phyloP scores from a whole-genome alignment of 768 basidiomycete genomes.

The Glaciozyma antarctica region DNA sequence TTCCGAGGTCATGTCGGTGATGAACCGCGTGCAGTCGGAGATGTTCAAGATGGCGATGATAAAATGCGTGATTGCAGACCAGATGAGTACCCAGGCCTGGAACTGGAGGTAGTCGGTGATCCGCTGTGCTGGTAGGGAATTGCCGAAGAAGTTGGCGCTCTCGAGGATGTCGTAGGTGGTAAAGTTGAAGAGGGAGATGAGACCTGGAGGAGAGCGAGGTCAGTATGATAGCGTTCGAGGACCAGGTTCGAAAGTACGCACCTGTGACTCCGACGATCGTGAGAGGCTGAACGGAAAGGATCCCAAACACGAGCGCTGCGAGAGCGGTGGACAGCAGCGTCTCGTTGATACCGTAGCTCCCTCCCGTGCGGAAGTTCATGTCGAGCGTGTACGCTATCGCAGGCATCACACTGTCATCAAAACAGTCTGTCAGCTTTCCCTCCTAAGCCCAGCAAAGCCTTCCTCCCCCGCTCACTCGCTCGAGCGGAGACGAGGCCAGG shows the following conservation, averaged over 20 bases:
- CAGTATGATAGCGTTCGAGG: too few species aligned
- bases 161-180: constrained; percentile 36
- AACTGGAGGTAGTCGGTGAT: constrained; percentile 37
- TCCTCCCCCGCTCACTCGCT: neutral
- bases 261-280: constrained; percentile 80
- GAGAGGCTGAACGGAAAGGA: constrained; percentile 81
- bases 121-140: neutral
- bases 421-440: neutral
- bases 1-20: constrained; percentile 37
- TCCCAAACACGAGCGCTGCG: constrained; percentile 76
- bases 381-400: constrained; percentile 69
- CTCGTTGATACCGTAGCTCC: constrained; percentile 80
- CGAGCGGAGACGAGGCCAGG: neutral
- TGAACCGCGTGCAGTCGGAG: constrained; percentile 35
- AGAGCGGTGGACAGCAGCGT: constrained; percentile 75
- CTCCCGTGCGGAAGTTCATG: constrained; percentile 72
- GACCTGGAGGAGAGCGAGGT: neutral
- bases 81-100: constrained; percentile 35
- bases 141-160: neutral
- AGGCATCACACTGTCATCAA: constrained; percentile 36
- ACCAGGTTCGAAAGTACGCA: neutral
- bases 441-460: neutral
- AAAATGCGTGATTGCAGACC: constrained; percentile 38
- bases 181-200: constrained; percentile 37
- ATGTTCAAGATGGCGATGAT: constrained; percentile 35